Evolutionary conservation across 169 alveolate species (phyloP), one percentile per base, ranked within the genome.

Genomic region (Miamiensis avidus): DNA sequence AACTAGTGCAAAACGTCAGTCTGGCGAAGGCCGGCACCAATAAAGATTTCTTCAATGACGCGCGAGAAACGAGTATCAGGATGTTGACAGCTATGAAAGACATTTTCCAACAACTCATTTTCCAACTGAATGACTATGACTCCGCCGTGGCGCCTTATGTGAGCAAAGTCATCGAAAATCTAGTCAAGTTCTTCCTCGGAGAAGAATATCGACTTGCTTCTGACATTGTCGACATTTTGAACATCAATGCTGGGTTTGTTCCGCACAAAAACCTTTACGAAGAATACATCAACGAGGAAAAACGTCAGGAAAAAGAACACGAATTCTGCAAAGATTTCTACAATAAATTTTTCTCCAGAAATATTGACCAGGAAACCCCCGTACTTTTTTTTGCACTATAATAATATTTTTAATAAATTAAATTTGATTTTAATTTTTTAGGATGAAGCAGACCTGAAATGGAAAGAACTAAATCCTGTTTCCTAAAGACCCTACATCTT

Each of bases 101-200:
- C 15, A 34, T 89, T 32, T n/a, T 89, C 25, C 69, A 83, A 32
- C 76, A 87, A 4, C 82, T 89, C 25, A 85, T 86, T 29, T 89
- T 85, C 49, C 87, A 89, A 65, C 76, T 89, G 87, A 89, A 89
- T 74, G 85, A 90, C 6, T 89, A 89, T 34, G 78, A 78, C 49
- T 85, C 93, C 20, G 89, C 91, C 6, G 82, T 90, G 88, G 89
- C 94, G 74, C 94, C 94, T 29, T 90, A 34, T 65, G 94, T 90
- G 25, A 83, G 87, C 49, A 83, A 90, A 65, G 86, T 90, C 0
- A 27, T 90, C 26, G 87, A 90, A 33, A 83, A 78, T 34, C 69
- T 90, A 15, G 84, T 86, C 28, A 86, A 83, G 64, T 31, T 87
- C 78, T 90, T 82, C 79, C 81, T 83, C 28, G 94, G 94, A 31